Evolutionary conservation across 2,329 filamentous ascomycete genomes (phyloP).

Genomic region (Trichoderma koningiopsis): DNA sequence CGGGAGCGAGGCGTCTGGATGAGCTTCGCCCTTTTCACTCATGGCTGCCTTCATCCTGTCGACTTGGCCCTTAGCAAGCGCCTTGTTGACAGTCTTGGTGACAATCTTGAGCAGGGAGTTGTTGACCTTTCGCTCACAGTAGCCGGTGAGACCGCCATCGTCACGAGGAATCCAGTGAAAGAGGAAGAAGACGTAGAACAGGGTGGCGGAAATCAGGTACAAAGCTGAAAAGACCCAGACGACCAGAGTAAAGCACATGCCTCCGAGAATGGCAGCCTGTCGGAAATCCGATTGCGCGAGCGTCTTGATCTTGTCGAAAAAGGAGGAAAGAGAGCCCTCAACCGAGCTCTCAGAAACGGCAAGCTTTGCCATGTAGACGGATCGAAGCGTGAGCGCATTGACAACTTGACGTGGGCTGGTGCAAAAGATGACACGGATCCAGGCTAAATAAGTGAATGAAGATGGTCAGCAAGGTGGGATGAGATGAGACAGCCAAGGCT

Average conservation of each 20-base stretch:
- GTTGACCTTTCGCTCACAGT: slow-evolving; percentile 92
- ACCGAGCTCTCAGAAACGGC: slow-evolving; percentile 55
- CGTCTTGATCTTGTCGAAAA: slow-evolving; percentile 78
- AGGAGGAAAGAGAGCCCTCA: slow-evolving; percentile 67
- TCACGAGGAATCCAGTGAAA: slow-evolving; percentile 86
- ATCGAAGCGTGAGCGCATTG: slow-evolving; percentile 86
- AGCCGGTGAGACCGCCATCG: slow-evolving; percentile 79
- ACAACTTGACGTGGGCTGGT: slow-evolving; percentile 90
- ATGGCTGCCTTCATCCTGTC: slow-evolving; percentile 58
- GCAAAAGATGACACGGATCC: slow-evolving; percentile 85
- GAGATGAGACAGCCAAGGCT: neutral
- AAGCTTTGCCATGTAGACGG: slow-evolving; percentile 78
- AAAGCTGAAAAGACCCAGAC: slow-evolving; percentile 85
- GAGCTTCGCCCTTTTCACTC: slow-evolving; percentile 52
- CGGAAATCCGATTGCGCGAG: slow-evolving; percentile 73
- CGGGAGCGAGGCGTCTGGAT: slow-evolving; percentile 69
- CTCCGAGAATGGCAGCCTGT: slow-evolving; percentile 79
- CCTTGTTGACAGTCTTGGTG: slow-evolving; percentile 82
- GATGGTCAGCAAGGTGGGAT: neutral
- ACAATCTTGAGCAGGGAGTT: slow-evolving; percentile 82
- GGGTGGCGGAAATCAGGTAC: slow-evolving; percentile 69
- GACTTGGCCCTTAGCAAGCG: slow-evolving; percentile 75
- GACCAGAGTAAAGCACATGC: slow-evolving; percentile 90
- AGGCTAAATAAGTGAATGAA: slow-evolving; percentile 55
- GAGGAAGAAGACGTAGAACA: slow-evolving; percentile 86